phyloP scores from a whole-genome alignment of 1,284 basidiomycete species.

The Fomitopsis betulina region DNA sequence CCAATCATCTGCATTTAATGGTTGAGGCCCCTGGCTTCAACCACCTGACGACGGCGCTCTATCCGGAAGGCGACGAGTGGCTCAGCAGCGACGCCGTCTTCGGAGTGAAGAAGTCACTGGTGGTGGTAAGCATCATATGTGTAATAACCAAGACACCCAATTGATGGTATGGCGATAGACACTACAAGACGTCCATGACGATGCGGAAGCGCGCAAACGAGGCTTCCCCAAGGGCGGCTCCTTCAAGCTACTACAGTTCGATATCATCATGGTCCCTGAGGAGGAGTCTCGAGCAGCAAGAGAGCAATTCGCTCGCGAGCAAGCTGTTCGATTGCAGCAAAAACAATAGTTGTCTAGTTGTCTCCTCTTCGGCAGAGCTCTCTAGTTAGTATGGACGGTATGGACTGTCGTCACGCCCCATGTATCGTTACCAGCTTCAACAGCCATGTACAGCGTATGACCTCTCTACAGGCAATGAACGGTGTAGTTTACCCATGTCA shows the following conservation, averaged over 20 bases:
- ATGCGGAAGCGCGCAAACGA: conserved; percentile 48
- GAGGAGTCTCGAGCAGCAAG: conserved; percentile 38
- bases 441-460: background rate
- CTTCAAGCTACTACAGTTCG: conserved; percentile 57
- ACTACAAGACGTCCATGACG: conserved; percentile 45
- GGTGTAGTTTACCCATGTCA: background rate
- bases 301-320: conserved; percentile 23
- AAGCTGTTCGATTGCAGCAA: conserved; percentile 8
- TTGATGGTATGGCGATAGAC: conserved; percentile 30
- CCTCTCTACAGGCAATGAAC: background rate
- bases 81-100: conserved; percentile 72
- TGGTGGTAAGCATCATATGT: conserved; percentile 38
- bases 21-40: conserved; percentile 68
- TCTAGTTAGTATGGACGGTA: conserved; percentile 1
- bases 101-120: conserved; percentile 66
- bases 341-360: conserved; percentile 4
- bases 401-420: background rate
- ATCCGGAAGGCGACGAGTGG: conserved; percentile 67
- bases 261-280: conserved; percentile 58
- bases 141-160: background rate
- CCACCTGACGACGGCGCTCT: conserved; percentile 71
- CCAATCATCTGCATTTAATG: conserved; percentile 77
- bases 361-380: too few species aligned
- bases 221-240: conserved; percentile 58
- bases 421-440: background rate